phyloP scores from a whole-genome alignment of 1,139 yeast species.

The Yamadazyma spencermartinsiae region DNA sequence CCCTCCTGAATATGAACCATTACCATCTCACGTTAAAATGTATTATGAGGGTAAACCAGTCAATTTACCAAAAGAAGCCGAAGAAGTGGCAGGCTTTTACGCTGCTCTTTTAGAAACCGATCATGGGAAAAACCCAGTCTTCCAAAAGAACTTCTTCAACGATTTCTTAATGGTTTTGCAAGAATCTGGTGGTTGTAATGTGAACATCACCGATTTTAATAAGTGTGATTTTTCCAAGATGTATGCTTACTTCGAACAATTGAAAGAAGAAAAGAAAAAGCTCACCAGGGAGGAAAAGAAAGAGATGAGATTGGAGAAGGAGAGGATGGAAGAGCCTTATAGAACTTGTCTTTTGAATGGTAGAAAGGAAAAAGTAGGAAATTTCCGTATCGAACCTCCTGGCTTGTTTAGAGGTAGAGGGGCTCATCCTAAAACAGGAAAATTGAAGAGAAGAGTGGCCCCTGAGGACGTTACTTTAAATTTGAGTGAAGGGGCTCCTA shows the following conservation, averaged over 20 bases:
- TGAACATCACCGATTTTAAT: conserved; percentile 57
- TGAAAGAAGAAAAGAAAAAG: conserved; percentile 71
- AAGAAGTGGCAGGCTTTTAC: conserved; percentile 94
- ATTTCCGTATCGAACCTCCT: conserved; percentile 94
- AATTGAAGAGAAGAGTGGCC: conserved; percentile 72
- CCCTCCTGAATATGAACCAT: conserved; percentile 88
- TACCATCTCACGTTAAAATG: conserved; percentile 78
- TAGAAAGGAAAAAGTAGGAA: conserved; percentile 88
- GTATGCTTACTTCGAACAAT: conserved; percentile 66
- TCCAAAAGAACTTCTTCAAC: conserved; percentile 80
- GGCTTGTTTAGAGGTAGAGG: conserved; percentile 96
- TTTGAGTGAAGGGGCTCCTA: conserved; percentile 65
- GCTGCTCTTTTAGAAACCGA: conserved; percentile 89
- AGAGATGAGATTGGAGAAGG: conserved; percentile 67
- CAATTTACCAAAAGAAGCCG: conserved; percentile 74
- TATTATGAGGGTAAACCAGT: conserved; percentile 78
- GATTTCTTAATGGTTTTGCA: conserved; percentile 73
- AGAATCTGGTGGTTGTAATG: conserved; percentile 65
- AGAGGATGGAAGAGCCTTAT: conserved; percentile 74
- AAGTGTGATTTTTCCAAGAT: conserved; percentile 81
- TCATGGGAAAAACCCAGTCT: conserved; percentile 83
- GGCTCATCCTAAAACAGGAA: conserved; percentile 95
- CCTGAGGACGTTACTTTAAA: conserved; percentile 92
- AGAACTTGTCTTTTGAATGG: conserved; percentile 84
- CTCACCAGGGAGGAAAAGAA: conserved; percentile 74